A percentile compares a stretch with the other conserved stretches of the same genome.
Conservation (phyloP, 2,329 filamentous ascomycete species). For the Fusarium domesticum region DNA sequence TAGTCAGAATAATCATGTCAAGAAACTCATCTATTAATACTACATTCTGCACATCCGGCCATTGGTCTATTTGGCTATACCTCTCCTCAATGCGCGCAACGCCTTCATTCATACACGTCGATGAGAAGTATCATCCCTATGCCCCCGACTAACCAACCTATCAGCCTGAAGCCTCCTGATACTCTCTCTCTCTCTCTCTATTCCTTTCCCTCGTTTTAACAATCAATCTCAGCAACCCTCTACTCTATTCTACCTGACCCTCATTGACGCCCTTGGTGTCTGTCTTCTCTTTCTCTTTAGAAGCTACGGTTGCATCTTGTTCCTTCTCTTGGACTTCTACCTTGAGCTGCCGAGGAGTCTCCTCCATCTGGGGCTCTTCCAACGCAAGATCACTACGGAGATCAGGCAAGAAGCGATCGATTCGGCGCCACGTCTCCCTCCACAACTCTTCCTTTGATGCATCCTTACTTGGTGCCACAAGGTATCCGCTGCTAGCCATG, state of each 20-base stretch:
- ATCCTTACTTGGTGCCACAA: slow-evolving; percentile 66
- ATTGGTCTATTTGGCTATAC: no score
- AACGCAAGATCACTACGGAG: slow-evolving; percentile 55
- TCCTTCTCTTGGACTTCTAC: slow-evolving; percentile 3
- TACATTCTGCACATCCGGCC: no score
- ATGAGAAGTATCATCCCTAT: no score
- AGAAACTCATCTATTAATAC: no score
- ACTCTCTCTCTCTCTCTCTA: not conserved
- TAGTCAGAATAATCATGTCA: no score
- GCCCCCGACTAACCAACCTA: no score
- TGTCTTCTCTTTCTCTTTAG: slow-evolving; percentile 1
- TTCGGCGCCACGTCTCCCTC: slow-evolving; percentile 63
- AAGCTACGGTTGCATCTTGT: not conserved
- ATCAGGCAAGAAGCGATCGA: slow-evolving; percentile 63
- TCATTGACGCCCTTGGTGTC: no score
- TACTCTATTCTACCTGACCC: slow-evolving; percentile 3
- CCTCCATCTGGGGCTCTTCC: slow-evolving; percentile 37
- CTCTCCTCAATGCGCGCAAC: no score
- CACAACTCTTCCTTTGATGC: slow-evolving; percentile 54
- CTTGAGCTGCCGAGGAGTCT: not conserved
- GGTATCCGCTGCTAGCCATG: slow-evolving; percentile 84
- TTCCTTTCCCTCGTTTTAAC: not conserved
- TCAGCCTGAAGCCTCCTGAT: no score
- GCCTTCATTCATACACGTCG: no score
- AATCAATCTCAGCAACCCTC: slow-evolving; percentile 4